Percentiles rank a stretch among this genome's conserved stretches.
phyloP scores from a whole-genome alignment of 805 yeast species.

The Grigorovia yakushimaensis region DNA sequence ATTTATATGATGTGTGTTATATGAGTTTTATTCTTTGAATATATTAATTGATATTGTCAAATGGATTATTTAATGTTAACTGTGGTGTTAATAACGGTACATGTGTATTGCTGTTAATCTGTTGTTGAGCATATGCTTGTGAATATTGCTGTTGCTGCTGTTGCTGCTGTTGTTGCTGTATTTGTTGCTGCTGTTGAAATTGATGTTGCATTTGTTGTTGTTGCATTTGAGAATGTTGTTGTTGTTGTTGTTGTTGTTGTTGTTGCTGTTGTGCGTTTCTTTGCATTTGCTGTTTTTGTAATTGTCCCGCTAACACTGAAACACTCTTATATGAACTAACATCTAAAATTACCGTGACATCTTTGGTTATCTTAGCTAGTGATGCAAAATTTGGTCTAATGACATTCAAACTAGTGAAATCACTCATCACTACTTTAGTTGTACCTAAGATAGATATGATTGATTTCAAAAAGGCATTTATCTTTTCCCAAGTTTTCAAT shows the following conservation, averaged over 20 bases:
- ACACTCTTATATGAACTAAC: slow-evolving; percentile 41
- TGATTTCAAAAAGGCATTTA: slow-evolving; percentile 70
- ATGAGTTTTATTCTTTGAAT: no score
- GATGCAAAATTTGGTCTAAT: slow-evolving; percentile 71
- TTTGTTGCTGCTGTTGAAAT: slow-evolving; percentile 11
- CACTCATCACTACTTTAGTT: slow-evolving; percentile 74
- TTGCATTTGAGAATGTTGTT: slow-evolving; percentile 6
- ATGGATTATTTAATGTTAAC: slow-evolving; percentile 12
- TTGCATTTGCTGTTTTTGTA: slow-evolving; percentile 13
- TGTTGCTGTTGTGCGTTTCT: background rate
- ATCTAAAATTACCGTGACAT: slow-evolving; percentile 79
- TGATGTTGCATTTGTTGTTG: slow-evolving; percentile 11
- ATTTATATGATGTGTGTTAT: no score
- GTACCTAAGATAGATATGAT: slow-evolving; percentile 76
- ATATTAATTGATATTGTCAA: slow-evolving; percentile 7
- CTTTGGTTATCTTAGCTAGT: slow-evolving; percentile 82
- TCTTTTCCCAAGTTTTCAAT: slow-evolving; percentile 72
- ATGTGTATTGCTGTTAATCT: slow-evolving; percentile 11
- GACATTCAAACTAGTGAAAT: slow-evolving; percentile 69
- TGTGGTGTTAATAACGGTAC: slow-evolving; percentile 18
- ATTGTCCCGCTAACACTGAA: slow-evolving; percentile 12
- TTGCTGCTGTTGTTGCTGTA: slow-evolving; percentile 9
- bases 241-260: slow-evolving; percentile 13
- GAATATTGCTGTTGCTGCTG: slow-evolving; percentile 9
- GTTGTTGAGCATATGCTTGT: slow-evolving; percentile 3